Evolutionary conservation across 441 rosid species (phyloP).

Genomic region (Jatropha multifida): DNA sequence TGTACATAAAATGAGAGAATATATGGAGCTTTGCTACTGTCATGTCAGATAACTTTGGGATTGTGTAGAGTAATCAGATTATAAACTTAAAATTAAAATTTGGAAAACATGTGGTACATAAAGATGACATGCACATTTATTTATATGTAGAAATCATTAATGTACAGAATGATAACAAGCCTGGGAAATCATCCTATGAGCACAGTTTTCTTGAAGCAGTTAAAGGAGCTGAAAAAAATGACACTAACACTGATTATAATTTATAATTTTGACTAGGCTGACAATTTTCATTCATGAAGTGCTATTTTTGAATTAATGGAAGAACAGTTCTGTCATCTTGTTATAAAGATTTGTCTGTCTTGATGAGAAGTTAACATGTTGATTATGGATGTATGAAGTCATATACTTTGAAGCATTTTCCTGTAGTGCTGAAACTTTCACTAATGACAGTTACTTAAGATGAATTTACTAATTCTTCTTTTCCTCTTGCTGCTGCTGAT

Average conservation of each 20-base stretch:
- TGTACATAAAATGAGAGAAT: neutral
- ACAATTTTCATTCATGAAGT: neutral
- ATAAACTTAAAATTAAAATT: too few relatives aligned
- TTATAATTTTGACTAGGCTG: neutral
- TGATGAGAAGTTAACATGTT: neutral
- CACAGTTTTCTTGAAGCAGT: neutral
- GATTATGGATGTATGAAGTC: neutral
- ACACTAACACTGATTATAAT: too few relatives aligned
- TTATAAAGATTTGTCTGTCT: neutral
- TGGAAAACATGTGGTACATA: neutral
- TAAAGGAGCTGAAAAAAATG: neutral
- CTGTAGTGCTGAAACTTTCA: neutral
- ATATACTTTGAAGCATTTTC: neutral
- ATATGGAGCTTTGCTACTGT: too few relatives aligned
- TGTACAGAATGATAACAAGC: neutral
- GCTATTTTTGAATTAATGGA: neutral
- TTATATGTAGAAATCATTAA: neutral
- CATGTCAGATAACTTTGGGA: neutral
- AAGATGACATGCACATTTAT: neutral
- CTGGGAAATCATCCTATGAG: neutral
- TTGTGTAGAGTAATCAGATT: neutral
- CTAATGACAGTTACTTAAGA: neutral
- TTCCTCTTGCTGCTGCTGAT: slow-evolving; percentile 13
- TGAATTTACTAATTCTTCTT: slow-evolving; percentile 21
- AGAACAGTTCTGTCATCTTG: neutral